Evolutionary conservation across 805 yeast genomes (phyloP), one percentile per base, ranked within the genome.

Genomic region (Huiozyma naganishii): DNA sequence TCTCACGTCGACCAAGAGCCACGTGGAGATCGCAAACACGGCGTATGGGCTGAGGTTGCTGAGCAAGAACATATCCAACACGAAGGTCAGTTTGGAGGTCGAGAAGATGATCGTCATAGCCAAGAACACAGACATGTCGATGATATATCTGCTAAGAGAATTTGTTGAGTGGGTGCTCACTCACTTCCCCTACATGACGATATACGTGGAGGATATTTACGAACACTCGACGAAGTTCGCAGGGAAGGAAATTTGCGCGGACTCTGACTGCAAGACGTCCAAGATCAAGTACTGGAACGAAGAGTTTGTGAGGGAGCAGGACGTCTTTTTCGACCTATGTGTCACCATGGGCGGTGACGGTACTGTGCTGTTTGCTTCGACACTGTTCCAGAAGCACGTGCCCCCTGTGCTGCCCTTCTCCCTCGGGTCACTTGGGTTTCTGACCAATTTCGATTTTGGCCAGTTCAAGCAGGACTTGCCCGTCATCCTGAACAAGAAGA

Each of bases 281-380:
- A 59, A 28, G 59, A 68, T 34, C 59, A 72, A 71, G 53, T 83
- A 72, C 61, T 88, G 96, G 95, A 72, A 73, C 44, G 73, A 77
- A 42, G 70, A 70, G 10, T 65, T 79, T 43, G 73, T 84, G 9
- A 49, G 62, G 46, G 37, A 56, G 41, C 40, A 54, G 29, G 54
- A 55, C 13, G 69, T 72, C 30, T 52, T 67, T 40, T 73, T 79
- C 49, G 97, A 89, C 58, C 68, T 89, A 45, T 79, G 87, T 5
- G 76, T 89, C 33, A 85, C 97, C 0, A 69, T 90, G 4, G 98
- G 98, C 27, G 98, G 97, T 9, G 97, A 90, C 59, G 97, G 97
- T 4, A 90, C 97, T 0, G 95, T 89, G 40, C 68, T 89, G 11
- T 82, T 82, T 56, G 89, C 89, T 0, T 87, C 95, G 3, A 80